These are phyloP conservation scores for Nitzschia sp. DNA, from an alignment of 108 stramenopile genomes.

Conservation along the genomic window DNA sequence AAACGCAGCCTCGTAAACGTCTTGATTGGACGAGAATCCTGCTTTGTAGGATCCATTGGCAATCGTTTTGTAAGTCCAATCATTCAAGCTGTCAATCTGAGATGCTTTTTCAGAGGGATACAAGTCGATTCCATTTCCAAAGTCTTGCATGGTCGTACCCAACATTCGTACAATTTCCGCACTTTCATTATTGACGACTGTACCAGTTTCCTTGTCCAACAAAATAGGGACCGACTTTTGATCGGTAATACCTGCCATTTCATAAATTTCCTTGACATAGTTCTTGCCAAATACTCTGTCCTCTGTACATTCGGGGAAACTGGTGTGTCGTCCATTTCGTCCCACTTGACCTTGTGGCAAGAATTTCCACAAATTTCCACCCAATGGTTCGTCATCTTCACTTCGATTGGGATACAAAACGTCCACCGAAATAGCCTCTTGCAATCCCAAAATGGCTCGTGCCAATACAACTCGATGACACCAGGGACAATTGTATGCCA, in stretches of 20 bases:
- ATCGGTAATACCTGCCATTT: conserved; percentile 33
- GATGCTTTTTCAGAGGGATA: conserved; percentile 54
- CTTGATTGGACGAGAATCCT: conserved; percentile 89
- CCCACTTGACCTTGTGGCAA: conserved; percentile 37
- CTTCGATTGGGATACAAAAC: conserved; percentile 33
- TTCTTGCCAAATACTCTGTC: conserved; percentile 41
- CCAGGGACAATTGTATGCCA: conserved; percentile 67
- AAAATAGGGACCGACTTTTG: conserved; percentile 80
- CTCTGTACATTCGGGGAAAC: conserved; percentile 32
- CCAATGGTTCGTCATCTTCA: conserved; percentile 32
- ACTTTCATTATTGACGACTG: conserved; percentile 93
- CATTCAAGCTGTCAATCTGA: conserved; percentile 75
- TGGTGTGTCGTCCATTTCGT: conserved; percentile 28
- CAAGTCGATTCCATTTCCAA: conserved; percentile 68
- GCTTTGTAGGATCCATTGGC: conserved; percentile 94
- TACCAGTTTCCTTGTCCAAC: conserved; percentile 87
- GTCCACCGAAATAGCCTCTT: conserved; percentile 76
- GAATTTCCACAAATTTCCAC: conserved; percentile 47
- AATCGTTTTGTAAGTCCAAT: conserved; percentile 83
- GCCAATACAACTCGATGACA: conserved; percentile 69
- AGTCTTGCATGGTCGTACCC: conserved; percentile 70
- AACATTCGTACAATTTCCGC: conserved; percentile 94
- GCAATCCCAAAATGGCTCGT: conserved; percentile 77
- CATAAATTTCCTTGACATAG: conserved; percentile 43
- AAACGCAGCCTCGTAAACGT: conserved; percentile 87